Percentiles rank a stretch among this genome's conserved stretches.
phyloP scores from a whole-genome alignment of 2,329 filamentous ascomycete genomes.

The Pseudogymnoascus destructans region DNA sequence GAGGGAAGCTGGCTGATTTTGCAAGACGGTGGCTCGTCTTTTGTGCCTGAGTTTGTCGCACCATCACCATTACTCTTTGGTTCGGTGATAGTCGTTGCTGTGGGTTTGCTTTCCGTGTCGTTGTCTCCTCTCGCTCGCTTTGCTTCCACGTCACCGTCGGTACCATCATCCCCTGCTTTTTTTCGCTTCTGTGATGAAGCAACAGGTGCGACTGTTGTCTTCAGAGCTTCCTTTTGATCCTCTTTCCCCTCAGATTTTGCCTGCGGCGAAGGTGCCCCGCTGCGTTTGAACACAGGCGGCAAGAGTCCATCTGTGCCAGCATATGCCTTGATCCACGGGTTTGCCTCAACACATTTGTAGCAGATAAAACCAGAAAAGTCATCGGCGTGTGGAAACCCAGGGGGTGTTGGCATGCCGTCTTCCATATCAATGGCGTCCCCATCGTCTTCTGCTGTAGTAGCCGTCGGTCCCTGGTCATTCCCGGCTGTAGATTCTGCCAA shows the following conservation, averaged over 20 bases:
- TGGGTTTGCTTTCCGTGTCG: neutral
- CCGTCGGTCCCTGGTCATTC: slow-evolving; percentile 12
- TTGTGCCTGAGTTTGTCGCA: neutral
- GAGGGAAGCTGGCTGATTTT: slow-evolving; percentile 48
- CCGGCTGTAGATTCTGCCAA: slow-evolving; percentile 24
- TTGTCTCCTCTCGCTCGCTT: slow-evolving; percentile 38
- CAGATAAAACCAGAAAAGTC: slow-evolving; percentile 84
- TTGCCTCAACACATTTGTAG: slow-evolving; percentile 79
- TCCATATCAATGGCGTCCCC: slow-evolving; percentile 32
- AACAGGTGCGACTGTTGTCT: slow-evolving; percentile 10
- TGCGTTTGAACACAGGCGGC: slow-evolving; percentile 47
- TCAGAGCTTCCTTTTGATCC: slow-evolving; percentile 11
- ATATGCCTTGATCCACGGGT: slow-evolving; percentile 87
- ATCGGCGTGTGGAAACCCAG: slow-evolving; percentile 79
- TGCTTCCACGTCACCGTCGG: slow-evolving; percentile 25
- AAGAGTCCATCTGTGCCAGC: slow-evolving; percentile 71
- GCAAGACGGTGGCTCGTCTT: slow-evolving; percentile 30
- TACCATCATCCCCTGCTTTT: slow-evolving; percentile 42
- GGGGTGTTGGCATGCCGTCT: slow-evolving; percentile 56
- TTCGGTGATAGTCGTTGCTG: slow-evolving; percentile 13
- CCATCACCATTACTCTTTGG: slow-evolving; percentile 15
- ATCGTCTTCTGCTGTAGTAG: slow-evolving; percentile 27
- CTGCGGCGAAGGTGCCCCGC: slow-evolving; percentile 22
- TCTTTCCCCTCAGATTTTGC: slow-evolving; percentile 21
- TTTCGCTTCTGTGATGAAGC: slow-evolving; percentile 50